Conservation (phyloP, 148 eudicot species). For the Rhododendron ferrugineum region DNA sequence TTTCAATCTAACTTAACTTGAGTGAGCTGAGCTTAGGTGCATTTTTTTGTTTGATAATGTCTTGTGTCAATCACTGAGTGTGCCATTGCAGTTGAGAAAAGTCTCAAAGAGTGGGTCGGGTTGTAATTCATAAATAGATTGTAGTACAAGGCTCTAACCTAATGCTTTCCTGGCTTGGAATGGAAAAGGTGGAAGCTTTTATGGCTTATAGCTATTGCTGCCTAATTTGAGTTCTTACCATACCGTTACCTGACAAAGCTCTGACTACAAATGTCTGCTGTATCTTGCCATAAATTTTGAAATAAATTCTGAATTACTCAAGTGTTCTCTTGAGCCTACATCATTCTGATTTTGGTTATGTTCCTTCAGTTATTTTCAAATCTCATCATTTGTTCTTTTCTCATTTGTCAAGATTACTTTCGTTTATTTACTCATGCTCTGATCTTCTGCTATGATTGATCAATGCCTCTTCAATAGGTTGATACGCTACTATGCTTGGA, state of each 20-base stretch:
- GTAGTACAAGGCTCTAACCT: not conserved
- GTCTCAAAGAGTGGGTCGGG: not conserved
- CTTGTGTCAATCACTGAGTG: not conserved
- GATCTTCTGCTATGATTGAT: not conserved
- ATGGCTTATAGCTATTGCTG: not conserved
- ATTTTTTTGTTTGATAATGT: not conserved
- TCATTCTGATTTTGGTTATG: not conserved
- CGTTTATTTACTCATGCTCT: not conserved
- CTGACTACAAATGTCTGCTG: not conserved
- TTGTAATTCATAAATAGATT: not conserved
- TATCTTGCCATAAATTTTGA: not conserved
- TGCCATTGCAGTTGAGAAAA: not conserved
- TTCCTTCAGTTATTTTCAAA: not conserved
- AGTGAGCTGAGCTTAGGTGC: not conserved
- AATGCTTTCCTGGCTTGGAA: not conserved
- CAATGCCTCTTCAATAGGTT: slow-evolving; percentile 39
- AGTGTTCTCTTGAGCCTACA: not conserved
- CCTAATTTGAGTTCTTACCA: not conserved
- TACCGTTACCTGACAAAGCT: not conserved
- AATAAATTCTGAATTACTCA: not conserved
- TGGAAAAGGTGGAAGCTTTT: slow-evolving; percentile 2
- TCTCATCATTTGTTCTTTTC: not conserved
- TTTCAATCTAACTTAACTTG: not conserved
- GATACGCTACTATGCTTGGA: slow-evolving; percentile 70
- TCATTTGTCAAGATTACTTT: not conserved